Evolutionary conservation across 148 eudicot species (phyloP).

Genomic region (Limonium bicolor): DNA sequence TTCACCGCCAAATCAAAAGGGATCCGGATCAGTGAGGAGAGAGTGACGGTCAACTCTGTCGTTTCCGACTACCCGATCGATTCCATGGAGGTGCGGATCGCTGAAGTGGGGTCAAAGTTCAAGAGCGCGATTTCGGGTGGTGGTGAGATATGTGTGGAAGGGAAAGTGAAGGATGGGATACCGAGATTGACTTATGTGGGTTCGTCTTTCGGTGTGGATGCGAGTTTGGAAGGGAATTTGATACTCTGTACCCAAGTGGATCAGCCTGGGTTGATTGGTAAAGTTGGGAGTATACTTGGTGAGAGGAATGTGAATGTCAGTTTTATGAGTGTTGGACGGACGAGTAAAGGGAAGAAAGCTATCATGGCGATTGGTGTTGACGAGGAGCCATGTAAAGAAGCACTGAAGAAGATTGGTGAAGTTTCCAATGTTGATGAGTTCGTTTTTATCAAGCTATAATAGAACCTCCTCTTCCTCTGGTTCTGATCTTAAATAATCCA

Average conservation of each 20-base stretch:
- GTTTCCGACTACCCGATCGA: conserved; percentile 50
- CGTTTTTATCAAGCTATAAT: conserved; percentile 59
- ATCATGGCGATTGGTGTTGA: conserved; percentile 98
- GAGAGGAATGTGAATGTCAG: conserved; percentile 65
- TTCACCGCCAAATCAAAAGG: conserved; percentile 81
- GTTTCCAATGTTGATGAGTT: conserved; percentile 75
- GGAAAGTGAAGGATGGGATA: conserved; percentile 63
- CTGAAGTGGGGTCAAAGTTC: conserved; percentile 48
- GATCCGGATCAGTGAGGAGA: conserved; percentile 60
- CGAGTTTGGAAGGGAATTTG: conserved; percentile 69
- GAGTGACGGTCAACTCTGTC: conserved; percentile 30
- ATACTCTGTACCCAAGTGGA: conserved; percentile 70
- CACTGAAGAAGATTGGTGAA: conserved; percentile 57
- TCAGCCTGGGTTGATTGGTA: conserved; percentile 91
- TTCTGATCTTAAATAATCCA: too few relatives aligned
- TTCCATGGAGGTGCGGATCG: conserved; percentile 53
- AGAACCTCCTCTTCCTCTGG: too few relatives aligned
- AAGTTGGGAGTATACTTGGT: conserved; percentile 63
- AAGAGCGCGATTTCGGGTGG: conserved; percentile 41
- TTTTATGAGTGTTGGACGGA: conserved; percentile 85
- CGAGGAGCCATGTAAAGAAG: conserved; percentile 48
- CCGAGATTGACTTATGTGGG: conserved; percentile 73
- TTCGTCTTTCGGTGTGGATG: conserved; percentile 54
- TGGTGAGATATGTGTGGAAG: conserved; percentile 53
- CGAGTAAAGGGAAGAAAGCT: conserved; percentile 37